These are phyloP conservation scores for Chlorella sorokiniana DNA, from an alignment of 139 green algal species.

Conservation along the genomic window DNA sequence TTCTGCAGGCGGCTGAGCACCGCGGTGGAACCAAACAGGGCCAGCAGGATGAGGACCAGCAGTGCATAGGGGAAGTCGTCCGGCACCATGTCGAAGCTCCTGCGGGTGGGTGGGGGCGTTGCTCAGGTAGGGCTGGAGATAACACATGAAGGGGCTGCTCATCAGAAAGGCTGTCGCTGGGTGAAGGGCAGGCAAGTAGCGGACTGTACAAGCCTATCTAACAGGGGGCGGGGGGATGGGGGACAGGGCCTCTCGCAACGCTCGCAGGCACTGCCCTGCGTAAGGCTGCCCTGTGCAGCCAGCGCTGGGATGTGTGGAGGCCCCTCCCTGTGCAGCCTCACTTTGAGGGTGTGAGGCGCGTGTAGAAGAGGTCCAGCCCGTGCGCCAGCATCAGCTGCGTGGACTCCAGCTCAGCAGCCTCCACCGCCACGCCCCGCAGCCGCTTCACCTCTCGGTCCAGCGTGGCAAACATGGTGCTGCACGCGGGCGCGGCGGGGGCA, in stretches of 20 bases:
- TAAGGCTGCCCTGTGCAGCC: neutral
- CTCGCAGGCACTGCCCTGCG: neutral
- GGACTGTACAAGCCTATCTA: no score
- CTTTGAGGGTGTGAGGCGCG: conserved; percentile 74
- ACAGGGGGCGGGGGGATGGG: no score
- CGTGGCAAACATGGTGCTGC: conserved; percentile 55
- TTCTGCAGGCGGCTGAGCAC: conserved; percentile 50
- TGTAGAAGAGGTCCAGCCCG: conserved; percentile 85
- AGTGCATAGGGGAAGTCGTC: conserved; percentile 94
- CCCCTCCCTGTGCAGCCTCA: neutral
- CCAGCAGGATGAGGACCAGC: conserved; percentile 79
- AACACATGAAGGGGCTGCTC: no score
- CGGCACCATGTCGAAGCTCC: conserved; percentile 84
- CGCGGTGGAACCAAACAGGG: conserved; percentile 55
- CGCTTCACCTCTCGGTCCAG: conserved; percentile 56
- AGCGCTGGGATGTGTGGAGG: neutral
- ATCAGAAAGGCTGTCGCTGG: no score
- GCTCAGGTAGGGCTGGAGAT: no score
- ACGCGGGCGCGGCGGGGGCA: neutral
- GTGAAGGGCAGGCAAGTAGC: no score
- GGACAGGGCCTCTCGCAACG: no score
- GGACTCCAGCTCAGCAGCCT: conserved; percentile 81
- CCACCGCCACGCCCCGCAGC: conserved; percentile 47
- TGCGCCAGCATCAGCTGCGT: conserved; percentile 75
- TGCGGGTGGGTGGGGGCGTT: neutral